Base-by-base conservation (phyloP, 805 yeast genomes). In the Metschnikowia chrysomelidarum region DNA sequence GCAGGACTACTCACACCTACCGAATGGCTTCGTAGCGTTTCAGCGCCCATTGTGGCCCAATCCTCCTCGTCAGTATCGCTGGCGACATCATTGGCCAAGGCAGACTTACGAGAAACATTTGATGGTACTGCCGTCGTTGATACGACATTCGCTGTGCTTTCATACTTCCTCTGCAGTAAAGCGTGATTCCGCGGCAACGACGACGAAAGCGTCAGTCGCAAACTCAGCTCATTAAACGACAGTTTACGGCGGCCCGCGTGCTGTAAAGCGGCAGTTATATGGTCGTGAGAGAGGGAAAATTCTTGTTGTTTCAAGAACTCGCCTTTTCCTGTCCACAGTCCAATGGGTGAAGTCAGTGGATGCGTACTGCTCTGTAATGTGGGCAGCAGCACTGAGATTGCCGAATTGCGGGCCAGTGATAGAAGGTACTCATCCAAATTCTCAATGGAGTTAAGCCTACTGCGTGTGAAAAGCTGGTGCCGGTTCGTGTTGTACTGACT, bases 31-130 rank as follows among this genome's bases (percentile, higher is more conserved):
- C 85, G 64, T 37, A 87, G 64, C 27, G 76, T 66, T 24, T 75
- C 81, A 0, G 96, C 88, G 1, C 97, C 97, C 35, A 89, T 82
- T 0, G 87, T 64, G 43, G 80, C 84, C 98, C 98, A 91, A 60
- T 91, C 98, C 60, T 91, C 98, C 54, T 91, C 98, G 59, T 91
- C 98, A 0, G 98, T 91, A 52, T 87, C 95, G 27, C 80, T 73
- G 19, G 44, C 47, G 3, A 19, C 34, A 10, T 36, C 46, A 5
- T n/a, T n/a, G 8, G 34, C n/a, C 11, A 13, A n/a, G 4, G 19
- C 12, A 13, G 14, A n/a, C 14, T 21, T 30, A 15, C 29, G 27
- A 5, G 6, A 5, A 10, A 7, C 5, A 7, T 13, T 4, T 5
- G 22, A 22, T 8, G 30, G 6, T 11, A 36, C 33, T 5, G 27